Base-by-base conservation (phyloP, 257 asterid genomes). In the Solanum medicagineum region DNA sequence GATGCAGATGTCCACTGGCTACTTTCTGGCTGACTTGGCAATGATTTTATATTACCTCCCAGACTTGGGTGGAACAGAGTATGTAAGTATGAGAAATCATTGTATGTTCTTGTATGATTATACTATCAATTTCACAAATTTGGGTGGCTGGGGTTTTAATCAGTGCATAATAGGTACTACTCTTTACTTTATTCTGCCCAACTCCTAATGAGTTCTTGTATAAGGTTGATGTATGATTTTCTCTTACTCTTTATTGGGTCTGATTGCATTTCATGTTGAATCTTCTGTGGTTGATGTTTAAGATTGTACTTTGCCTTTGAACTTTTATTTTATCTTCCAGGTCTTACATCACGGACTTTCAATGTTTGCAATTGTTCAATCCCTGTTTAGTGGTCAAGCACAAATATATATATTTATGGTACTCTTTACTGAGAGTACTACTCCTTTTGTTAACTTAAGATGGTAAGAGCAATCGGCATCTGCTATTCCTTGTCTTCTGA, bases 361-460 rank as follows among this genome's bases (percentile, higher is more conserved):
- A 14, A 73, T 93, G 95, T 90, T 89, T 89, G 89, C 98, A 62
- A 92, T 95, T 87, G 79, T 87, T 87, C 93, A 89, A 81, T 90
- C 98, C 79, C 97, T 96, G 75, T 79, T 91, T 85, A 93, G 96
- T n/a, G 98, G 99, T 87, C 97, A 93, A 93, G 98, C 91, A 15
- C 98, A 84, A 83, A 82, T 95, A 80, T 96, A 96, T 86, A 90
- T 92, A 89, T 87, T 95, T 86, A 91, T 96, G 98, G 94, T 94
- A 88, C 97, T 96, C 73, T 94, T 95, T 87, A 86, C 98, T n/a
- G 99, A 96, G 89, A 85, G 81, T 93, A 96, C 99, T 49, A 96
- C 99, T 60, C 99, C 99, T 10, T 95, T 91, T 86, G 95, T 96
- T 81, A 96, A 96, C 88, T 86, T 94, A 51, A 92, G 99, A 96